phyloP scores from a whole-genome alignment of 2,329 filamentous ascomycete species.

The Penicillium sumatraense region DNA sequence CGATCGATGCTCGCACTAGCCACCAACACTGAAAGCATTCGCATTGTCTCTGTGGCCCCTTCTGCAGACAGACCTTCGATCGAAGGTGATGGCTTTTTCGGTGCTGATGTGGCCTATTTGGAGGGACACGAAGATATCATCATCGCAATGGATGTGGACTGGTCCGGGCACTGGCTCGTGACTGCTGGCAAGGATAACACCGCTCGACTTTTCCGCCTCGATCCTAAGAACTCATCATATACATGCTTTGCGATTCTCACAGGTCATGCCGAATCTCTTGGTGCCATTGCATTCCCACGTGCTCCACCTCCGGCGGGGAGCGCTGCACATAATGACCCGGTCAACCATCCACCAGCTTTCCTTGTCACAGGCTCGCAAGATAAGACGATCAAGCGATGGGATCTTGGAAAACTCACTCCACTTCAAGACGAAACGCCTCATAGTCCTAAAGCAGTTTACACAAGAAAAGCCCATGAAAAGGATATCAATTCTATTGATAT shows the following conservation, averaged over 20 bases:
- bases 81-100: constrained; percentile 68
- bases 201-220: constrained; percentile 86
- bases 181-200: constrained; percentile 98
- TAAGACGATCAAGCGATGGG: constrained; percentile 93
- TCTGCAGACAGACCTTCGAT: constrained; percentile 38
- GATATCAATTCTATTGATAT: constrained; percentile 96
- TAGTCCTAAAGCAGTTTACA: constrained; percentile 68
- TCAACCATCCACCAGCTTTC: constrained; percentile 80
- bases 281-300: constrained; percentile 83
- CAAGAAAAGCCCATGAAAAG: constrained; percentile 95
- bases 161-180: constrained; percentile 95
- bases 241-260: constrained; percentile 81
- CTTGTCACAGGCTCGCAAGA: constrained; percentile 93
- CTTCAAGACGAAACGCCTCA: constrained; percentile 45
- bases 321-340: constrained; percentile 71
- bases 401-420: constrained; percentile 68
- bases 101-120: constrained; percentile 82
- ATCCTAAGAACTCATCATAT: constrained; percentile 74
- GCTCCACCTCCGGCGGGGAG: constrained; percentile 69
- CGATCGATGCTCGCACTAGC: constrained; percentile 84
- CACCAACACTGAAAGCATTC: constrained; percentile 92
- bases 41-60: constrained; percentile 73
- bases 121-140: constrained; percentile 95
- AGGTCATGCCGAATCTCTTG: constrained; percentile 91
- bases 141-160: constrained; percentile 91